Evolutionary conservation across 2,329 filamentous ascomycete genomes (phyloP).

Genomic region (Talaromyces sp.): DNA sequence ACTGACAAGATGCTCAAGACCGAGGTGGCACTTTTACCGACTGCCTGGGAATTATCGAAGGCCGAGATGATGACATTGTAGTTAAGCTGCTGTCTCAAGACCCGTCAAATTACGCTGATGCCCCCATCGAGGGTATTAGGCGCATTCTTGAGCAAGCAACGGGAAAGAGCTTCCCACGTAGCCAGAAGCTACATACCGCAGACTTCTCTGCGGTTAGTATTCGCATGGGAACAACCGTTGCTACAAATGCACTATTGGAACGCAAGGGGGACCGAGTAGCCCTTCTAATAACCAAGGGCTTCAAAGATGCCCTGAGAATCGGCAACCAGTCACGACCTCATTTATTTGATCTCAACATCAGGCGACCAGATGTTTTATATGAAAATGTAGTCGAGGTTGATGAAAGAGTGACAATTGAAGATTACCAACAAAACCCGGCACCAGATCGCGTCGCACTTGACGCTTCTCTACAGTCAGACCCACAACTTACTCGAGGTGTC

Average conservation of each 20-base stretch:
- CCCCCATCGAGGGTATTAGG: constrained; percentile 76
- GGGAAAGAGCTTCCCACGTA: constrained; percentile 13
- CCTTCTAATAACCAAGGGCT: constrained; percentile 76
- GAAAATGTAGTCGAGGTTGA: constrained; percentile 19
- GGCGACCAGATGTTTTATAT: constrained; percentile 59
- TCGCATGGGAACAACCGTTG: constrained; percentile 87
- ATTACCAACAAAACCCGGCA: constrained; percentile 17
- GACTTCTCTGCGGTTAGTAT: constrained; percentile 32
- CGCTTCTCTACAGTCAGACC: constrained; percentile 13
- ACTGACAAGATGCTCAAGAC: constrained; percentile 26
- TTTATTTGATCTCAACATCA: constrained; percentile 80
- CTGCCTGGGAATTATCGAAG: constrained; percentile 65
- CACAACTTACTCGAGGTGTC: constrained; percentile 45
- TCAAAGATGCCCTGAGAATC: constrained; percentile 76
- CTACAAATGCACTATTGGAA: constrained; percentile 80
- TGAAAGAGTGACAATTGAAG: constrained; percentile 45
- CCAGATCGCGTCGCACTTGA: constrained; percentile 18
- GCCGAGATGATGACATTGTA: constrained; percentile 19
- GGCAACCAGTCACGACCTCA: constrained; percentile 83
- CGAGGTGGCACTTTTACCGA: constrained; percentile 90
- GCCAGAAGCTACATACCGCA: constrained; percentile 11
- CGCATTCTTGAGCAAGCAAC: constrained; percentile 50
- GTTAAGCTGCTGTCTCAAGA: constrained; percentile 24
- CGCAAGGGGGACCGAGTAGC: constrained; percentile 80
- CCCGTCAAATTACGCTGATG: constrained; percentile 22